A percentile compares a stretch with the other conserved stretches of the same genome.
phyloP scores from a whole-genome alignment of 2,329 filamentous ascomycete species.

The Aschersonia sp. region DNA sequence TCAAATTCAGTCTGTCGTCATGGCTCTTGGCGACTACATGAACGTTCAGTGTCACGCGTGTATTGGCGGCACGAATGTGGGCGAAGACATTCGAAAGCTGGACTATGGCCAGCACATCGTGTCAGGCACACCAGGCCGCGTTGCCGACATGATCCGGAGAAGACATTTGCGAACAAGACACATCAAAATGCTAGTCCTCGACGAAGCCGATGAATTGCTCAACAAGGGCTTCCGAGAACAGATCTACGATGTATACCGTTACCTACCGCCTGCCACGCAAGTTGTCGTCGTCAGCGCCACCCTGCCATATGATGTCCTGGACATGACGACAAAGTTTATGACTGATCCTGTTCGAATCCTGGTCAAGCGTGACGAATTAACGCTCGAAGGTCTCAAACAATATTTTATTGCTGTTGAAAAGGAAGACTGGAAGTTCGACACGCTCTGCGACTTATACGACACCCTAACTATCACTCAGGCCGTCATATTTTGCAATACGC shows the following conservation, averaged over 20 bases:
- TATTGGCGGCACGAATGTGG: constrained; percentile 94
- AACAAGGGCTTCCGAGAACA: constrained; percentile 96
- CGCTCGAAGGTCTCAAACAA: constrained; percentile 92
- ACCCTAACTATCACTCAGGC: constrained; percentile 97
- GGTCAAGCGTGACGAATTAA: constrained; percentile 97
- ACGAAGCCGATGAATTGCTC: constrained; percentile 51
- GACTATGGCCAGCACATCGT: constrained; percentile 97
- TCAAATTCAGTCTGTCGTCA: constrained; percentile 96
- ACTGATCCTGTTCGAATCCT: constrained; percentile 91
- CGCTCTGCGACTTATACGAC: constrained; percentile 95
- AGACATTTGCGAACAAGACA: constrained; percentile 42
- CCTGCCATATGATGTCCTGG: constrained; percentile 90
- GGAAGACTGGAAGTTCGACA: constrained; percentile 99
- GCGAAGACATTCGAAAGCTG: constrained; percentile 94
- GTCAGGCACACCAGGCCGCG: constrained; percentile 90
- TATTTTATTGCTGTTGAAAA: constrained; percentile 99
- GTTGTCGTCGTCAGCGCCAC: constrained; percentile 98
- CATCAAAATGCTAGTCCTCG: constrained; percentile 50
- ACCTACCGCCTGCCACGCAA: constrained; percentile 89
- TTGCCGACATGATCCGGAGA: constrained; percentile 52
- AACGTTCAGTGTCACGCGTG: constrained; percentile 98
- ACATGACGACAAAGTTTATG: constrained; percentile 99
- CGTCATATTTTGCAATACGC: constrained; percentile 99
- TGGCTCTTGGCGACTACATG: constrained; percentile 99
- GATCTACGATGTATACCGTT: constrained; percentile 97